A percentile compares a stretch with the other conserved stretches of the same genome.
Conservation (phyloP, 1,284 basidiomycete genomes). For the Ceratobasidium sp. region DNA sequence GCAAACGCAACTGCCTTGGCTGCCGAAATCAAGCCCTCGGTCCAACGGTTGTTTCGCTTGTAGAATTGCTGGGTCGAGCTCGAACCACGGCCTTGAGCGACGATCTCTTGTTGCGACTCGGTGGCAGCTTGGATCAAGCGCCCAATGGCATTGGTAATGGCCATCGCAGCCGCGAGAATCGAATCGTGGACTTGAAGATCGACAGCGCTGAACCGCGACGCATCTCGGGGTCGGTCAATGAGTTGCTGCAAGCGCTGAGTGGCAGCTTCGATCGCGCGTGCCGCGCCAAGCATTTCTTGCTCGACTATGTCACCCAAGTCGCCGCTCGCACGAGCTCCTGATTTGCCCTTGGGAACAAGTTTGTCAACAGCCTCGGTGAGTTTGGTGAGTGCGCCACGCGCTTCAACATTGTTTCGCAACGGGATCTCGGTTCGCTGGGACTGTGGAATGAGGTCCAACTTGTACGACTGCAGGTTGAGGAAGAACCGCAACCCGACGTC, state of each 20-base stretch:
- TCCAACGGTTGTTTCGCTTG: conserved; percentile 99
- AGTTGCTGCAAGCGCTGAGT: conserved; percentile 89
- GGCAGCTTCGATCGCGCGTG: conserved; percentile 91
- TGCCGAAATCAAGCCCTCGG: conserved; percentile 97
- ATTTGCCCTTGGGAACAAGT: conserved; percentile 85
- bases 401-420: conserved; percentile 88
- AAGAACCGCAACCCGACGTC: conserved; percentile 92
- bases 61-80: conserved; percentile 96
- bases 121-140: conserved; percentile 96
- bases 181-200: conserved; percentile 98
- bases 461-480: conserved; percentile 95
- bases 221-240: conserved; percentile 87
- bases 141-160: conserved; percentile 94
- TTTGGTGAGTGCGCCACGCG: conserved; percentile 78
- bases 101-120: conserved; percentile 97
- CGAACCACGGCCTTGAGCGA: conserved; percentile 91
- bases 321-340: conserved; percentile 71
- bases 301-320: conserved; percentile 97
- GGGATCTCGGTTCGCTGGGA: conserved; percentile 85
- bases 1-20: conserved; percentile 98
- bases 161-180: conserved; percentile 90
- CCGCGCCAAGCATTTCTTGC: conserved; percentile 94
- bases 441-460: conserved; percentile 76
- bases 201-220: conserved; percentile 82
- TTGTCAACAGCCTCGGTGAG: conserved; percentile 88